Evolutionary conservation across 208 protist genomes (phyloP).

Genomic region (Crithidia expoeki): DNA sequence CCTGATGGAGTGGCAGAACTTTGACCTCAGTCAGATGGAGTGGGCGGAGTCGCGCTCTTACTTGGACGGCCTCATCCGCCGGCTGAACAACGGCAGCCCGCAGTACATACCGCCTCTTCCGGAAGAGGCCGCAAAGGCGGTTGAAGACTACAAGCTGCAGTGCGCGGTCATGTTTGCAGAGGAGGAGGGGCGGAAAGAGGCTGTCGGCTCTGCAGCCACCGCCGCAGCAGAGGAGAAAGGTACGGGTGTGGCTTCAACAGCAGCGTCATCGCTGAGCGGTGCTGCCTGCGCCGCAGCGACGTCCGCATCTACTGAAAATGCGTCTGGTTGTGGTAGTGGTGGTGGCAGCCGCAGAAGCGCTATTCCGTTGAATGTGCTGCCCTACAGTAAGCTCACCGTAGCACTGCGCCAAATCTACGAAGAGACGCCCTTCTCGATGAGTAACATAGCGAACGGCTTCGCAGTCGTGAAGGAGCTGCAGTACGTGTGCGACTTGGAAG

Average conservation of each 20-base stretch:
- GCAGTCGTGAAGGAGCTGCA: slow-evolving; percentile 77
- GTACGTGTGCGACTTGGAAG: slow-evolving; percentile 53
- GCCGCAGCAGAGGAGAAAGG: neutral
- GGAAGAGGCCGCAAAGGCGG: slow-evolving; percentile 21
- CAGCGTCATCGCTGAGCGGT: neutral
- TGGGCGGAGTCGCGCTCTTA: slow-evolving; percentile 71
- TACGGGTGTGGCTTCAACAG: neutral
- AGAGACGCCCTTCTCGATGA: slow-evolving; percentile 65
- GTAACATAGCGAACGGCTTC: slow-evolving; percentile 71
- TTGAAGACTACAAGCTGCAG: slow-evolving; percentile 27
- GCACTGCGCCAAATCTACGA: slow-evolving; percentile 64
- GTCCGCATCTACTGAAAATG: neutral
- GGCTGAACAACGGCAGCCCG: slow-evolving; percentile 63
- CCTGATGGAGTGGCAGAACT: slow-evolving; percentile 48
- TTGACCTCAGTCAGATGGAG: slow-evolving; percentile 53
- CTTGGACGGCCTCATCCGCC: slow-evolving; percentile 75
- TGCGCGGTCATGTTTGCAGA: slow-evolving; percentile 12
- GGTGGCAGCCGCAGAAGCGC: slow-evolving; percentile 11
- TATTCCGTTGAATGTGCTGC: slow-evolving; percentile 37
- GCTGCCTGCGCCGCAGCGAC: neutral
- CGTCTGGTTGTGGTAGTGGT: no score
- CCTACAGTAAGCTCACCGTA: slow-evolving; percentile 41
- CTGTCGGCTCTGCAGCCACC: neutral
- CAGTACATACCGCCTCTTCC: slow-evolving; percentile 65
- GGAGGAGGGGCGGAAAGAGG: neutral